Percentiles rank a stretch among this genome's conserved stretches.
These are phyloP conservation scores for Aureobasidium sp. DNA, from an alignment of 2,329 filamentous ascomycete species.

Conservation along the genomic window DNA sequence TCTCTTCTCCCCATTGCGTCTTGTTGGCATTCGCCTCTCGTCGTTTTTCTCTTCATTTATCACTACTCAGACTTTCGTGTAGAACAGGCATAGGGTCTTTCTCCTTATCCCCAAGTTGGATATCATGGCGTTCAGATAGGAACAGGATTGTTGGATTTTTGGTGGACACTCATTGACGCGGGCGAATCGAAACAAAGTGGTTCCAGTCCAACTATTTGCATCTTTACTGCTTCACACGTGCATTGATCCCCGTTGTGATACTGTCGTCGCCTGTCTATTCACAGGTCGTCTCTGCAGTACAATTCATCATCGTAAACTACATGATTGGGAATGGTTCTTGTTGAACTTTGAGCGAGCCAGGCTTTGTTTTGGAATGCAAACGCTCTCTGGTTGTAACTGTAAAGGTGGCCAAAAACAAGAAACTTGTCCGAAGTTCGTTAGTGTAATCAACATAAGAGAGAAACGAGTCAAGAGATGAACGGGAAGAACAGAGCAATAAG, in stretches of 20 bases:
- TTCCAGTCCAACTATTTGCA: background rate
- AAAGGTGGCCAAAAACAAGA: background rate
- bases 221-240: background rate
- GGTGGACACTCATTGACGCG: background rate
- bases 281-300: background rate
- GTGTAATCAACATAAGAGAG: background rate
- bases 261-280: background rate
- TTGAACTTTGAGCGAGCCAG: background rate
- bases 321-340: no score
- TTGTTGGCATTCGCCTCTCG: background rate
- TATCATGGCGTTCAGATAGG: background rate
- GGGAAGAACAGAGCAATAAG: background rate
- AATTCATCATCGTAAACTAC: no score
- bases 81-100: background rate
- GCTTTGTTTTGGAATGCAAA: background rate
- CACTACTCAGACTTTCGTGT: background rate
- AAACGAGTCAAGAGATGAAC: background rate
- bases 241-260: background rate
- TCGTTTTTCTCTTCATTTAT: background rate
- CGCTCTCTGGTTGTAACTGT: no score
- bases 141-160: background rate
- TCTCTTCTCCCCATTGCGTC: background rate
- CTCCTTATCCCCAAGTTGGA: background rate
- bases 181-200: background rate
- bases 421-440: background rate